Conservation (phyloP, 2,329 filamentous ascomycete species). For the Epichloe coenophiala region DNA sequence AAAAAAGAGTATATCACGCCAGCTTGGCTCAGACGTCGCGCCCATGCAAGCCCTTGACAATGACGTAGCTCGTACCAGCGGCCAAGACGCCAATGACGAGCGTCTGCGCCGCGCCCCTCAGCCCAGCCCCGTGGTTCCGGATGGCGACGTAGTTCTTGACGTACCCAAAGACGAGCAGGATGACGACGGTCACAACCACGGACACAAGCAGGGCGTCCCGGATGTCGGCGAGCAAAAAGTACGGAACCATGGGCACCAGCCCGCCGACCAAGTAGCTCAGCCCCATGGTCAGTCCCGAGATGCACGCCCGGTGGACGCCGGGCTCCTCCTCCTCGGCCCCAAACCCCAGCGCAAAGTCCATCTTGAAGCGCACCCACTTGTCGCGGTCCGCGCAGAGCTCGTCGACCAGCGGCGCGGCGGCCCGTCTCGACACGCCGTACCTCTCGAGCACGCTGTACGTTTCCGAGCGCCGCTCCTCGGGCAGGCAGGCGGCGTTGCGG, state of each 20-base stretch:
- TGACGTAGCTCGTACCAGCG: constrained; percentile 50
- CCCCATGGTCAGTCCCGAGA: constrained; percentile 52
- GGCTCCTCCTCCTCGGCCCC: constrained; percentile 29
- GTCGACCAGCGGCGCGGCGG: constrained; percentile 32
- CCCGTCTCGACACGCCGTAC: constrained; percentile 32
- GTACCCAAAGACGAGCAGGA: constrained; percentile 52
- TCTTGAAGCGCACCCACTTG: constrained; percentile 42
- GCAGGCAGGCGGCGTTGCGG: constrained; percentile 27
- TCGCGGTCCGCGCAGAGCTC: constrained; percentile 31
- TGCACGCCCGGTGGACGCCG: constrained; percentile 28
- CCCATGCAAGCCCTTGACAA: constrained; percentile 42
- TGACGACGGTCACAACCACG: constrained; percentile 44
- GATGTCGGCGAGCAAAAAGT: constrained; percentile 42
- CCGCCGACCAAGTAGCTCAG: constrained; percentile 58
- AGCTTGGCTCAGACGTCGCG: background rate
- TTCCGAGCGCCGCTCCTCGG: constrained; percentile 31
- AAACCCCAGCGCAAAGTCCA: constrained; percentile 32
- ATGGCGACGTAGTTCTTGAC: constrained; percentile 44
- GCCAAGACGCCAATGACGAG: constrained; percentile 50
- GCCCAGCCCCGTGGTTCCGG: constrained; percentile 35
- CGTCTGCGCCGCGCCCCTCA: constrained; percentile 48
- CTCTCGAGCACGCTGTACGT: constrained; percentile 36
- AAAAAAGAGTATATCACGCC: too few species aligned
- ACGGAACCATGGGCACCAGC: constrained; percentile 56
- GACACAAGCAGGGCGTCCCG: constrained; percentile 42